A percentile compares a stretch with the other conserved stretches of the same genome.
These are phyloP conservation scores for Aspergillus sclerotialis DNA, from an alignment of 2,329 filamentous ascomycete genomes.

Conservation along the genomic window DNA sequence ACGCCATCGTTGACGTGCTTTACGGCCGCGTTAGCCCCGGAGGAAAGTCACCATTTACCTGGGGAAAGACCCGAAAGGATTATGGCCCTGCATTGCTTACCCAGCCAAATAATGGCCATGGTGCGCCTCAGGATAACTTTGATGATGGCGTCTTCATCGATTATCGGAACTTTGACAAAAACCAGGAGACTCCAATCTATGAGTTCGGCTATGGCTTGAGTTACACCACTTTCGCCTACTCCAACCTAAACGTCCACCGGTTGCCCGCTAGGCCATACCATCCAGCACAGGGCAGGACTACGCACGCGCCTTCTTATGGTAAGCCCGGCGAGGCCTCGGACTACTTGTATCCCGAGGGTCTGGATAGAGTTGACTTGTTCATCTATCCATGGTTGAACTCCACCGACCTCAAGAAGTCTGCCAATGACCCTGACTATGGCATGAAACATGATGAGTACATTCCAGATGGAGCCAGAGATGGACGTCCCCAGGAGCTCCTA, in stretches of 20 bases:
- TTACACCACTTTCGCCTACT: slow-evolving; percentile 58
- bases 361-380: slow-evolving; percentile 47
- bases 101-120: slow-evolving; percentile 50
- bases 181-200: slow-evolving; percentile 51
- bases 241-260: slow-evolving; percentile 46
- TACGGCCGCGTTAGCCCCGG: slow-evolving; percentile 61
- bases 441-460: slow-evolving; percentile 42
- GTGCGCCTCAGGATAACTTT: slow-evolving; percentile 54
- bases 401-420: slow-evolving; percentile 47
- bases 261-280: slow-evolving; percentile 43
- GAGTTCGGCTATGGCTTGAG: slow-evolving; percentile 58
- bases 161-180: slow-evolving; percentile 47
- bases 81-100: slow-evolving; percentile 54
- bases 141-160: slow-evolving; percentile 55
- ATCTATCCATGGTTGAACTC: slow-evolving; percentile 61
- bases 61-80: slow-evolving; percentile 46
- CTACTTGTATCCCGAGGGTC: slow-evolving; percentile 50
- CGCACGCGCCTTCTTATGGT: slow-evolving; percentile 48
- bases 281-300: slow-evolving; percentile 47
- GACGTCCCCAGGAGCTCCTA: slow-evolving; percentile 49
- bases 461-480: slow-evolving; percentile 45
- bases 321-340: slow-evolving; percentile 41
- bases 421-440: slow-evolving; percentile 50
- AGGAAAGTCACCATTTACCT: slow-evolving; percentile 57
- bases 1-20: slow-evolving; percentile 65